Percentiles rank a stretch among this genome's conserved stretches.
Evolutionary conservation across 2,329 filamentous ascomycete genomes (phyloP).

Genomic region (Sporothrix variecibatus): DNA sequence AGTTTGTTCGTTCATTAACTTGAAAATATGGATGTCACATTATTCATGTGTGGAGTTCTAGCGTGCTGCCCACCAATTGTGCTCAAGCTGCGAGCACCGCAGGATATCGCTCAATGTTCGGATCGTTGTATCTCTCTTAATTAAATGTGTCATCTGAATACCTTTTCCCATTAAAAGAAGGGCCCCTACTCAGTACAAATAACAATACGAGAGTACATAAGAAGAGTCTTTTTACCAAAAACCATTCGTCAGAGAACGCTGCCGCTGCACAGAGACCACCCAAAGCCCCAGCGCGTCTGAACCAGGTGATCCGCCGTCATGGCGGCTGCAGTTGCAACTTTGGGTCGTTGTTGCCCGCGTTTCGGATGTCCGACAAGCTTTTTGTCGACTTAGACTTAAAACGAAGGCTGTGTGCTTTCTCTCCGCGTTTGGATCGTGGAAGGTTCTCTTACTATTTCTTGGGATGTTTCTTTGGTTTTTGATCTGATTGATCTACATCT

Average conservation of each 20-base stretch:
- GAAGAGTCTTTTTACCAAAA: background rate
- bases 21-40: too few relatives aligned
- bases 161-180: background rate
- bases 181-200: background rate
- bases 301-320: background rate
- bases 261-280: background rate
- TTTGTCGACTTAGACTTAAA: background rate
- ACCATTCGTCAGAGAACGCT: background rate
- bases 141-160: background rate
- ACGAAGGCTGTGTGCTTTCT: background rate
- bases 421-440: background rate
- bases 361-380: constrained; percentile 14
- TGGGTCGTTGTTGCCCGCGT: background rate
- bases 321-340: constrained; percentile 1
- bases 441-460: background rate
- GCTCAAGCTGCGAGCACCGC: background rate
- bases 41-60: too few relatives aligned
- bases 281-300: background rate
- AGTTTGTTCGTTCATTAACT: too few relatives aligned
- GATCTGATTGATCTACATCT: background rate
- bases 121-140: background rate
- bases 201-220: background rate
- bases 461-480: background rate
- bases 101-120: background rate
- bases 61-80: too few relatives aligned